These are phyloP conservation scores for Claviceps humidiphila DNA, from an alignment of 2,329 filamentous ascomycete genomes.

Conservation along the genomic window DNA sequence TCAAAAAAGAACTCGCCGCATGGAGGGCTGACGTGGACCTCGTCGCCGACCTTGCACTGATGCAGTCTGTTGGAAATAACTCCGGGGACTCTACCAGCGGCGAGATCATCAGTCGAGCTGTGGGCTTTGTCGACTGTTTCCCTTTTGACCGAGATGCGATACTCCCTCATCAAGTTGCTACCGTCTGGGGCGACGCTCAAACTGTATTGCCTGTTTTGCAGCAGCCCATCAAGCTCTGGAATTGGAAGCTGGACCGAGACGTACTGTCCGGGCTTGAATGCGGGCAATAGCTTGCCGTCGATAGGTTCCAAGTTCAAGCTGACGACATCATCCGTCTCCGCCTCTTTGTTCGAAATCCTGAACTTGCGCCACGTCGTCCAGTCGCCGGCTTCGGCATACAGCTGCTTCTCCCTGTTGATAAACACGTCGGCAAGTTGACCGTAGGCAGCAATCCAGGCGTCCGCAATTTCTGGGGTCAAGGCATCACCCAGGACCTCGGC, in stretches of 20 bases:
- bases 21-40: conserved; percentile 41
- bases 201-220: conserved; percentile 64
- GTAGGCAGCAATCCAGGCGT: conserved; percentile 63
- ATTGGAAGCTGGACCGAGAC: conserved; percentile 52
- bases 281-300: conserved; percentile 43
- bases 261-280: conserved; percentile 60
- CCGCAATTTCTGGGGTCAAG: conserved; percentile 50
- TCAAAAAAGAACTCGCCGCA: conserved; percentile 51
- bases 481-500: conserved; percentile 52
- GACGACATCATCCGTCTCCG: conserved; percentile 46
- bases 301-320: conserved; percentile 56
- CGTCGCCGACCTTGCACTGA: conserved; percentile 34
- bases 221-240: conserved; percentile 41
- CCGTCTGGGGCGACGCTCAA: conserved; percentile 43
- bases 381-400: conserved; percentile 39
- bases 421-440: conserved; percentile 57
- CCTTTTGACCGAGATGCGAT: conserved; percentile 66
- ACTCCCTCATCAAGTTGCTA: conserved; percentile 39
- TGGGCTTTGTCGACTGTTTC: conserved; percentile 20
- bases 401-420: conserved; percentile 46
- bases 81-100: conserved; percentile 25
- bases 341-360: conserved; percentile 44
- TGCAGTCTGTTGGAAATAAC: conserved; percentile 42
- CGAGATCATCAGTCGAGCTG: conserved; percentile 18
- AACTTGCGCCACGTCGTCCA: conserved; percentile 40